Percentiles rank a stretch among this genome's conserved stretches.
phyloP scores from a whole-genome alignment of 306 rosid genomes.

The Pyrus pyrifolia region DNA sequence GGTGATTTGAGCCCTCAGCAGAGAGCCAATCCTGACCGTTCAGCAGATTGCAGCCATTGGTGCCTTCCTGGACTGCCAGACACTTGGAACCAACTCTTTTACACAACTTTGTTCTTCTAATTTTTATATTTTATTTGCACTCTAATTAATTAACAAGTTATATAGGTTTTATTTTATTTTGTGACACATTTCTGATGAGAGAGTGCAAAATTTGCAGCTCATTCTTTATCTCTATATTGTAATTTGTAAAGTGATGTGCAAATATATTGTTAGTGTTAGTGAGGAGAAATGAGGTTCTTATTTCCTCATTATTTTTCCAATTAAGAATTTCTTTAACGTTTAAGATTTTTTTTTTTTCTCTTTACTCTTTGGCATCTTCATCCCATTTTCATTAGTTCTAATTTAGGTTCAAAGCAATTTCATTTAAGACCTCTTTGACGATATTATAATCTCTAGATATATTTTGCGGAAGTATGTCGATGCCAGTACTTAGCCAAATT shows the following conservation, averaged over 20 bases:
- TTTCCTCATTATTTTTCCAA: not conserved
- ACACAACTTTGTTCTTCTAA: conserved; percentile 53
- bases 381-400: not conserved
- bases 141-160: not conserved
- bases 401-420: no score
- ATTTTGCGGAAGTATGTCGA: rapidly evolving
- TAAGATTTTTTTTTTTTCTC: not conserved
- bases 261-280: not conserved
- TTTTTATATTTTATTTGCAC: not conserved
- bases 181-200: conserved; percentile 3
- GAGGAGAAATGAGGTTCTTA: not conserved
- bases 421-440: no score
- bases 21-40: conserved; percentile 58
- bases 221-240: not conserved
- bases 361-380: not conserved
- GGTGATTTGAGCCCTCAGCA: conserved; percentile 79
- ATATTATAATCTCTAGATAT: no score
- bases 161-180: not conserved
- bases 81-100: conserved; percentile 82
- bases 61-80: conserved; percentile 95
- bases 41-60: conserved; percentile 97
- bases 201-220: conserved; percentile 21
- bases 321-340: not conserved
- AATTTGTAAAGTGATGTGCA: conserved; percentile 17
- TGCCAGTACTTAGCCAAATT: rapidly evolving